These are phyloP conservation scores for Ophiostoma novo-ulmi DNA, from an alignment of 2,329 filamentous ascomycete species.

Conservation along the genomic window DNA sequence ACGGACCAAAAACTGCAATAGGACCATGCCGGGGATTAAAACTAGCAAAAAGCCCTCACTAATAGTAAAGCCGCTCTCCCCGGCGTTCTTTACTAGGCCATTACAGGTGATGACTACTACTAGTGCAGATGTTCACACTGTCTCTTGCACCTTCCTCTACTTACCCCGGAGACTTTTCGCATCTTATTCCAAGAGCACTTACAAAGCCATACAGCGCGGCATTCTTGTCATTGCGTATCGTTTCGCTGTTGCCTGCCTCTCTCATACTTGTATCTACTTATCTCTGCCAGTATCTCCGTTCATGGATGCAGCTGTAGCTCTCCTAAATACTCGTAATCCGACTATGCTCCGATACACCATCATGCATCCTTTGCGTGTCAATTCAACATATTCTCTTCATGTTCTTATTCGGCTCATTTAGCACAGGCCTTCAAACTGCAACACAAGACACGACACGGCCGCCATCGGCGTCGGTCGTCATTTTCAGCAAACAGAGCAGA, in stretches of 20 bases:
- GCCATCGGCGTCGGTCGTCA: not conserved
- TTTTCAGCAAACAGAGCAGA: not conserved
- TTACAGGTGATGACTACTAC: not conserved
- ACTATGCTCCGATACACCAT: not conserved
- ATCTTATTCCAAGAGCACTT: not conserved
- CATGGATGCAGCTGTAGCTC: not conserved
- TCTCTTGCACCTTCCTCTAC: not conserved
- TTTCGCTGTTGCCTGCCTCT: not conserved
- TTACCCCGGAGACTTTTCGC: not conserved
- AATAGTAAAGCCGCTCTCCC: not conserved
- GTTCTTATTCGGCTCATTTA: not conserved
- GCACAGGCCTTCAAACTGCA: not conserved
- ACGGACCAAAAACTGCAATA: not conserved
- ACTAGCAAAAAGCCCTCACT: not conserved
- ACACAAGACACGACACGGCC: not conserved
- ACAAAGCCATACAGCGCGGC: not conserved
- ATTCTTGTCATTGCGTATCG: not conserved
- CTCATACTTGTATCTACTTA: not conserved
- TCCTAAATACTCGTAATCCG: slow-evolving; percentile 3
- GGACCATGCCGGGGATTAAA: not conserved
- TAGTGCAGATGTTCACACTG: not conserved
- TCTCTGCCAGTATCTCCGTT: not conserved
- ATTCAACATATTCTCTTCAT: not conserved
- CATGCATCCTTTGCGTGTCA: not conserved
- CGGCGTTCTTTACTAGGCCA: not conserved